A percentile compares a stretch with the other conserved stretches of the same genome.
Conservation (phyloP, 345 rosid species). For the Odontarrhena argentea region DNA sequence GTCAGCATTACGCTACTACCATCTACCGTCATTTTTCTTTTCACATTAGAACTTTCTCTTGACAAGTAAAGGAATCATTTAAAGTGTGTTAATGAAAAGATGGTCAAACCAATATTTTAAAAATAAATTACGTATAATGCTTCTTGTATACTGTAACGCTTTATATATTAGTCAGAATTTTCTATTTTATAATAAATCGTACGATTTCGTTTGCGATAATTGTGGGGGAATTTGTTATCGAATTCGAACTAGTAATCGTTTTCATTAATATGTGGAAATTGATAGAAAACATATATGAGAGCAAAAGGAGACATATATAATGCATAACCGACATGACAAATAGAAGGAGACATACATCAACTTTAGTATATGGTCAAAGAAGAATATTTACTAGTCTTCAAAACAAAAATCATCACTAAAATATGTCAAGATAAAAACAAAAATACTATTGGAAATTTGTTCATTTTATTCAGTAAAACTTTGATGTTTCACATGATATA, state of each 20-base stretch:
- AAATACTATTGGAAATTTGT: neutral
- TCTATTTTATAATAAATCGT: neutral
- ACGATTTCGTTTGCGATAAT: constrained; percentile 25
- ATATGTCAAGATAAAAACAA: neutral
- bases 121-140: constrained; percentile 10
- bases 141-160: neutral
- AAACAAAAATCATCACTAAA: neutral
- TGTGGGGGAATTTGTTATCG: constrained; percentile 33
- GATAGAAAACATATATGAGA: constrained; percentile 5
- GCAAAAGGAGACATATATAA: constrained; percentile 19
- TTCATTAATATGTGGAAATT: constrained; percentile 8
- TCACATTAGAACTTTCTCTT: constrained; percentile 30
- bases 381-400: neutral
- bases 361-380: constrained; percentile 38
- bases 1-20: constrained; percentile 25
- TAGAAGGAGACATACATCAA: constrained; percentile 38
- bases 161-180: neutral
- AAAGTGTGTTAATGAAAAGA: constrained; percentile 1
- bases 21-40: neutral
- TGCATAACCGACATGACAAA: constrained; percentile 42
- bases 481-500: neutral
- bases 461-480: neutral
- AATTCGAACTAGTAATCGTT: constrained; percentile 13
- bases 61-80: constrained; percentile 24
- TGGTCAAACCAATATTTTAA: constrained; percentile 31